Conservation (phyloP, 2,329 filamentous ascomycete genomes). For the Claviceps sp. region DNA sequence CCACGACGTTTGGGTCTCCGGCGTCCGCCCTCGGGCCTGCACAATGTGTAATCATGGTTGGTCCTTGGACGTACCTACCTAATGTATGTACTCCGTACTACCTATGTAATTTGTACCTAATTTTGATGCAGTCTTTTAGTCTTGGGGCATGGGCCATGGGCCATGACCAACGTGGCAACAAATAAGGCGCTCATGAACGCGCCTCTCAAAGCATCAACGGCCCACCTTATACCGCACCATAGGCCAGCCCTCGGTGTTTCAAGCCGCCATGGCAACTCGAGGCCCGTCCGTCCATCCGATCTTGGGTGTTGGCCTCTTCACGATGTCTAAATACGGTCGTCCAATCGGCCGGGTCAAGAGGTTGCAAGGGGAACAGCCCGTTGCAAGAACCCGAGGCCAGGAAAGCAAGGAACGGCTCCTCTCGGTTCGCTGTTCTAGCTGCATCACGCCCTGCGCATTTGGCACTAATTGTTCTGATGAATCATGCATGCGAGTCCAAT, state of each 20-base stretch:
- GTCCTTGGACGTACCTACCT: too few relatives aligned
- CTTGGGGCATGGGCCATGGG: background rate
- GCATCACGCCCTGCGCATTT: background rate
- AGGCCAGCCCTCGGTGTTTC: background rate
- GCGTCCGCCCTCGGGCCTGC: too few relatives aligned
- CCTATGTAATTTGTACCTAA: too few relatives aligned
- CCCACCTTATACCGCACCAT: background rate
- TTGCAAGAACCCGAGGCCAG: background rate
- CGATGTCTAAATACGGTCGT: too few relatives aligned
- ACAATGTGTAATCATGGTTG: too few relatives aligned
- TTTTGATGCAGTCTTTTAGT: too few relatives aligned
- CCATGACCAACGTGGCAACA: background rate
- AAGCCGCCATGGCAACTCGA: background rate
- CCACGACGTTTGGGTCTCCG: too few relatives aligned
- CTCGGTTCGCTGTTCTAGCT: background rate
- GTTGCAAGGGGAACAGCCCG: too few relatives aligned
- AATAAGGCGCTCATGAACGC: background rate
- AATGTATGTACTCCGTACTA: too few relatives aligned
- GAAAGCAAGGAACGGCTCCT: background rate
- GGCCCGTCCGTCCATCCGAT: too few relatives aligned
- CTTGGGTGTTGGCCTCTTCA: too few relatives aligned
- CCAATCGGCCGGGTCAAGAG: background rate
- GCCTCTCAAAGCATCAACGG: background rate
- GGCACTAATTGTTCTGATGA: background rate
- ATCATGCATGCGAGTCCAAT: background rate